Evolutionary conservation across 2,329 filamentous ascomycete genomes (phyloP).

Genomic region (Aspergillus sp.): DNA sequence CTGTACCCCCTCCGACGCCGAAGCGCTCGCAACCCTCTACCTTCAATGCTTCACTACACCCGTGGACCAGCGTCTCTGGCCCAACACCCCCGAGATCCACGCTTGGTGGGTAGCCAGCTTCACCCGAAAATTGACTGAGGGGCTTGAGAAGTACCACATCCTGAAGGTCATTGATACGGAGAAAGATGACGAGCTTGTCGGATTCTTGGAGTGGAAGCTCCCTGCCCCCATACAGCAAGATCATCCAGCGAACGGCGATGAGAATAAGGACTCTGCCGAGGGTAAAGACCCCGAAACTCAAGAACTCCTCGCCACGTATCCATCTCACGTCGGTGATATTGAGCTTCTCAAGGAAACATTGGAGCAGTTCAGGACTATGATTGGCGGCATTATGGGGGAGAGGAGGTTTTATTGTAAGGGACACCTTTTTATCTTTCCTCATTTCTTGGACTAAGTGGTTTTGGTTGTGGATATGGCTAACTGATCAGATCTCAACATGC

Average conservation of each 20-base stretch:
- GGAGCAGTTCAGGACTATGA: constrained; percentile 18
- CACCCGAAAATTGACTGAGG: neutral
- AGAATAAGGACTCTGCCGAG: neutral
- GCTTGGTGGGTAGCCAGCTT: constrained; percentile 20
- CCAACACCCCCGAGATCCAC: constrained; percentile 24
- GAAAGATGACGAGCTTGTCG: constrained; percentile 14
- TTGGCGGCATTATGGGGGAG: constrained; percentile 20
- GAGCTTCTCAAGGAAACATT: constrained; percentile 27
- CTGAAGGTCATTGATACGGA: constrained; percentile 22
- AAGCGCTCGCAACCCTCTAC: constrained; percentile 23
- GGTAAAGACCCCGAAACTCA: constrained; percentile 18
- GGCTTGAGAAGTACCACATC: neutral
- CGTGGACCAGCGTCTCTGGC: constrained; percentile 27
- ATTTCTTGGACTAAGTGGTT: neutral
- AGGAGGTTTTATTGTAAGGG: constrained; percentile 30
- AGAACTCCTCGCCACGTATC: neutral
- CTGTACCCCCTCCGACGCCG: constrained; percentile 20
- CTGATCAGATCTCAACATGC: constrained; percentile 25
- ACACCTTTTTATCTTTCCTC: neutral
- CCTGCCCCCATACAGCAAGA: neutral
- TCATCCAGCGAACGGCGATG: neutral
- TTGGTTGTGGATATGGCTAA: neutral
- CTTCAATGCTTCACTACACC: constrained; percentile 24
- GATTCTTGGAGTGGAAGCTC: constrained; percentile 30
- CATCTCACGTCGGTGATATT: constrained; percentile 10